Percentiles rank a stretch among this genome's conserved stretches.
Evolutionary conservation across 306 rosid genomes (phyloP).

Genomic region (Prunus campanulata): DNA sequence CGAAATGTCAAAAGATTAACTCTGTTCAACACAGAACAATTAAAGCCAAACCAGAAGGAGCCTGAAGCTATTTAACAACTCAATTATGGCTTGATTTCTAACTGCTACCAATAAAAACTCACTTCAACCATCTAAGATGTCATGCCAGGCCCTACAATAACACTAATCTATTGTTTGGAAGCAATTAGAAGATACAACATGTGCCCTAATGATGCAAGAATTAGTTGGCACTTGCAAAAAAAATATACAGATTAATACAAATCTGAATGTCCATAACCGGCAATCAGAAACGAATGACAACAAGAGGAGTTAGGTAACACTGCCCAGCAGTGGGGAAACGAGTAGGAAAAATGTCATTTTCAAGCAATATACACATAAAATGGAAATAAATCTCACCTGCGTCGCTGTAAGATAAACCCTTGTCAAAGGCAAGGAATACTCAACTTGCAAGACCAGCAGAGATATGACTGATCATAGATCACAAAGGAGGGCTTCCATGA

Average conservation of each 20-base stretch:
- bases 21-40: neutral
- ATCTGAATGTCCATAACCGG: neutral
- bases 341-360: neutral
- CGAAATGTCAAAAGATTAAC: neutral
- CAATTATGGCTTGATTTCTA: too few relatives aligned
- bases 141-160: conserved; percentile 4
- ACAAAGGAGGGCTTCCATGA: neutral
- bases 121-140: neutral
- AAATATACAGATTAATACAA: neutral
- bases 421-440: neutral
- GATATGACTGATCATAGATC: neutral
- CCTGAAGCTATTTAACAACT: too few relatives aligned
- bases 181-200: neutral
- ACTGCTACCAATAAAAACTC: too few relatives aligned
- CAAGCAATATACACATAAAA: neutral
- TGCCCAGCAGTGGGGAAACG: neutral
- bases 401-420: neutral
- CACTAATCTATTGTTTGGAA: neutral
- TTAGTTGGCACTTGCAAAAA: neutral
- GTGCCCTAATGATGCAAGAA: neutral
- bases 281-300: neutral
- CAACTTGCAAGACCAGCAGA: neutral
- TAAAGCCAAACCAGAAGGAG: neutral
- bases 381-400: neutral
- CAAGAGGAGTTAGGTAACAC: neutral